These are phyloP conservation scores for Hirsutella minnesotensis DNA, from an alignment of 2,329 filamentous ascomycete species.

Conservation along the genomic window DNA sequence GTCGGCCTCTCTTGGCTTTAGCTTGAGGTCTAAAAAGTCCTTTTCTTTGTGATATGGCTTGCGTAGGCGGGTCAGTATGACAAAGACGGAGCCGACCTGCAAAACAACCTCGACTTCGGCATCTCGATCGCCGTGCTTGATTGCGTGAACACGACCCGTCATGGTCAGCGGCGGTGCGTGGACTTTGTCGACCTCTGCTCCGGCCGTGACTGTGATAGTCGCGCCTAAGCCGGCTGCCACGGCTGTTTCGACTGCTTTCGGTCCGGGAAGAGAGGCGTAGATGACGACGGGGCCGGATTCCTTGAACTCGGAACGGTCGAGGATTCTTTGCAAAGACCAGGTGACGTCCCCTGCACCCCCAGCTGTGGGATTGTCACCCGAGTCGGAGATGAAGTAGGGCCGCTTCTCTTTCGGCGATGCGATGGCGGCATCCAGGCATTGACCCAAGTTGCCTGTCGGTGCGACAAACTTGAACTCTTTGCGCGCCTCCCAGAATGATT, in stretches of 20 bases:
- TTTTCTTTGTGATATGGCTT: conserved; percentile 42
- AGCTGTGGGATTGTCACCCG: conserved; percentile 42
- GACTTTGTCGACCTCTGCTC: conserved; percentile 34
- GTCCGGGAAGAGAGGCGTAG: conserved; percentile 40
- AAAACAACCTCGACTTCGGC: conserved; percentile 36
- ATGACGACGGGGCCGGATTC: conserved; percentile 29
- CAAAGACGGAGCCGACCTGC: conserved; percentile 35
- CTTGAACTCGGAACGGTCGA: conserved; percentile 32
- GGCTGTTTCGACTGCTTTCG: conserved; percentile 27
- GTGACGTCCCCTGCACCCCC: conserved; percentile 42
- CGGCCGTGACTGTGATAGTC: conserved; percentile 36
- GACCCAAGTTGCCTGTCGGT: conserved; percentile 31
- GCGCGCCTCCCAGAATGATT: conserved; percentile 33
- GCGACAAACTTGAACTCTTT: conserved; percentile 39
- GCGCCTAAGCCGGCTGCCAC: conserved; percentile 32
- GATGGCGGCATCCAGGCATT: conserved; percentile 35
- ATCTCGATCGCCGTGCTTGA: conserved; percentile 36
- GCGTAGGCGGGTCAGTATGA: conserved; percentile 37
- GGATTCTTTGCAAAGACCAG: conserved; percentile 33
- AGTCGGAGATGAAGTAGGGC: conserved; percentile 43
- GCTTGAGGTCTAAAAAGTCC: conserved; percentile 36
- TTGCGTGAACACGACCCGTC: conserved; percentile 36
- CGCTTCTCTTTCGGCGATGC: conserved; percentile 17
- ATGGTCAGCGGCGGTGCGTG: conserved; percentile 36
- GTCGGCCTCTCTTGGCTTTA: conserved; percentile 31